These are phyloP conservation scores for Creolimax fragrantissima DNA, from an alignment of 78 protist species.

Conservation along the genomic window DNA sequence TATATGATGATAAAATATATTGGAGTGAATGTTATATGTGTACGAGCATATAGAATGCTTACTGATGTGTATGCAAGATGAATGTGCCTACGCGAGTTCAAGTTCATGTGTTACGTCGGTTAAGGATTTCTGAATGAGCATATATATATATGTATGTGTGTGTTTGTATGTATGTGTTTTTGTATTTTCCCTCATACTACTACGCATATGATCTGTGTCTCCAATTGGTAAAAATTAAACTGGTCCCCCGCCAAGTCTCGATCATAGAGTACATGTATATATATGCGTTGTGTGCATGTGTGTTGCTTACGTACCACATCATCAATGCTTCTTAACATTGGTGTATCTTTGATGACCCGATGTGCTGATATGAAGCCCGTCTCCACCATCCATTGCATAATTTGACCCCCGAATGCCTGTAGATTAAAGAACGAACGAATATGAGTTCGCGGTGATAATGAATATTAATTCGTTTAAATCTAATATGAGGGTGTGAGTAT, in stretches of 20 bases:
- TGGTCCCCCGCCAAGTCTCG: too few relatives aligned
- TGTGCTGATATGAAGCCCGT: neutral
- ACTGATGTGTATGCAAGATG: too few relatives aligned
- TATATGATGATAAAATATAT: too few relatives aligned
- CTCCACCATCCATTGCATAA: neutral
- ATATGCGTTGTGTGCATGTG: neutral
- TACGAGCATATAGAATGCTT: too few relatives aligned
- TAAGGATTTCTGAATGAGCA: neutral
- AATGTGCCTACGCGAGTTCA: too few relatives aligned
- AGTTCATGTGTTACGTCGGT: too few relatives aligned
- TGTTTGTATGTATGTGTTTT: neutral
- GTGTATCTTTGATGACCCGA: neutral
- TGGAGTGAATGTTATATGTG: too few relatives aligned
- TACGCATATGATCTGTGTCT: too few relatives aligned
- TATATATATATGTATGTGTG: neutral
- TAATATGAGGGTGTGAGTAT: neutral
- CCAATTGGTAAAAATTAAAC: too few relatives aligned
- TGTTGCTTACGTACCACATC: neutral
- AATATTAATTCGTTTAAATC: neutral
- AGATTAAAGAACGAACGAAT: neutral
- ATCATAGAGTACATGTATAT: neutral
- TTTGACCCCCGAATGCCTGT: neutral
- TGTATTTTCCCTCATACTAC: too few relatives aligned
- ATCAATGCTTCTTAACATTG: neutral
- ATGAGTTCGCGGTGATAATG: neutral